phyloP scores from a whole-genome alignment of 148 eudicot genomes.

The Salicornia ramosissima region DNA sequence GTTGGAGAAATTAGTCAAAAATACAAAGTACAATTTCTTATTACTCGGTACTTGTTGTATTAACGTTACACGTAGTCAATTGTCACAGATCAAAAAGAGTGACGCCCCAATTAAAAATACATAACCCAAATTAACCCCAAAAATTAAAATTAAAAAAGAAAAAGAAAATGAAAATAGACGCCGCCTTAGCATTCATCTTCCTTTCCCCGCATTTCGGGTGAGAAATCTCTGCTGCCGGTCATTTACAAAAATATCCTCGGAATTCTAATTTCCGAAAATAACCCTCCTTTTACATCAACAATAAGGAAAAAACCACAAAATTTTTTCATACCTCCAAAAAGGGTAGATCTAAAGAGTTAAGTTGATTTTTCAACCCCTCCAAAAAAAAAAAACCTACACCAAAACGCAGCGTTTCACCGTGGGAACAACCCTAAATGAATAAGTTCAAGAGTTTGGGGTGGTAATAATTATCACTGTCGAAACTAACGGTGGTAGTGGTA shows the following conservation, averaged over 20 bases:
- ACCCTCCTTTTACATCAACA: background rate
- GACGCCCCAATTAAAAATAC: conserved; percentile 11
- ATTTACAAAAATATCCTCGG: conserved; percentile 39
- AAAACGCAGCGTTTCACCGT: background rate
- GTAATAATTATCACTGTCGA: conserved; percentile 26
- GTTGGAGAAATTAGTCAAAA: background rate
- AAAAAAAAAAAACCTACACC: background rate
- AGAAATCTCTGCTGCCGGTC: conserved; percentile 58
- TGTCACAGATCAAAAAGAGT: conserved; percentile 26
- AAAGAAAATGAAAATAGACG: conserved; percentile 19
- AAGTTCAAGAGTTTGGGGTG: conserved; percentile 38
- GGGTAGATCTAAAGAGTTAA: conserved; percentile 15
- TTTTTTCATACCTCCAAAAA: background rate
- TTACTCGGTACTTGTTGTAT: conserved; percentile 2
- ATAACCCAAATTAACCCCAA: background rate
- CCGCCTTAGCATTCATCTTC: conserved; percentile 60
- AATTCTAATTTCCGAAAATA: conserved; percentile 19
- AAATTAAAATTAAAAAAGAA: no score
- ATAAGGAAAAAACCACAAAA: background rate
- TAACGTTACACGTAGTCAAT: conserved; percentile 12
- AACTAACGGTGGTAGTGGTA: conserved; percentile 55
- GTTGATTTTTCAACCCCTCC: background rate
- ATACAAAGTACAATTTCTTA: background rate
- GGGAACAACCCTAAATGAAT: conserved; percentile 23
- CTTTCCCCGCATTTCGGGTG: conserved; percentile 35